Percentiles rank a stretch among this genome's conserved stretches.
Evolutionary conservation across 306 rosid species (phyloP).

Genomic region (Clitoria ternatea): DNA sequence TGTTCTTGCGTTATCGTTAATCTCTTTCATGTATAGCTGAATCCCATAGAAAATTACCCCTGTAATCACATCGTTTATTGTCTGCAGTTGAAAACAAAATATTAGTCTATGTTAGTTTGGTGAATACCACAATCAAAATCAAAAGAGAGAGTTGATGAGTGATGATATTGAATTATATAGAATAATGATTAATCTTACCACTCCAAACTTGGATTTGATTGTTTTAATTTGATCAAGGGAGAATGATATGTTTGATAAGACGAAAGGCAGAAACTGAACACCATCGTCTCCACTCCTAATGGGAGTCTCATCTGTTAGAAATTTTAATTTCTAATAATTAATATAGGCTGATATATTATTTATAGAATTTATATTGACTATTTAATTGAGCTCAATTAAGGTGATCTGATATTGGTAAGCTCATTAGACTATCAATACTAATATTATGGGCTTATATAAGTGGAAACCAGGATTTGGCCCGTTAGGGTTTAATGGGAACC

Average conservation of each 20-base stretch:
- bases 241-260: constrained; percentile 29
- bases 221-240: constrained; percentile 40
- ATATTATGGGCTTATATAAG: too few species aligned
- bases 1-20: constrained; percentile 6
- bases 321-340: too few species aligned
- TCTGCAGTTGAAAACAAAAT: constrained; percentile 18
- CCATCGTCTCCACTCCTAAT: constrained; percentile 37
- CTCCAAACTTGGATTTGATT: constrained; percentile 48
- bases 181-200: constrained; percentile 42
- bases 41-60: constrained; percentile 39
- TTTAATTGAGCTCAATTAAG: too few species aligned
- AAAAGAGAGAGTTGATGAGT: too few species aligned
- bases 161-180: too few species aligned
- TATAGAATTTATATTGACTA: too few species aligned
- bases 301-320: constrained; percentile 46
- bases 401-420: too few species aligned
- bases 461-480: too few species aligned
- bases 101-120: neutral
- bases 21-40: constrained; percentile 46
- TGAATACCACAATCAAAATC: neutral
- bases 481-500: too few species aligned
- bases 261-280: constrained; percentile 25
- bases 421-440: too few species aligned
- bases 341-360: too few species aligned
- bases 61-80: constrained; percentile 42